Conservation (phyloP, 2,329 filamentous ascomycete genomes). For the Xylariales sp. region DNA sequence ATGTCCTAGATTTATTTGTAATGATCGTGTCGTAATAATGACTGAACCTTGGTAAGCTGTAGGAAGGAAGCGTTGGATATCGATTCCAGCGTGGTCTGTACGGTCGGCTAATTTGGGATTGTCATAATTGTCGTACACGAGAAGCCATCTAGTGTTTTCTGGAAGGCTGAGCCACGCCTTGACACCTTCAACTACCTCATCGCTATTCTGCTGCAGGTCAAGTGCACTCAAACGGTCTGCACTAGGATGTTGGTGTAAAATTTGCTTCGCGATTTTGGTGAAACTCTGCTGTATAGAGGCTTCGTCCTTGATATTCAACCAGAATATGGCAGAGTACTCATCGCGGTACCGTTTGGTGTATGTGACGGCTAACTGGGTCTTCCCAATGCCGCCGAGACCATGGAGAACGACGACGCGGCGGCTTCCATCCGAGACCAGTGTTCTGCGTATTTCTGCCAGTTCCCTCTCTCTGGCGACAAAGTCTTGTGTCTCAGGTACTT, state of each 20-base stretch:
- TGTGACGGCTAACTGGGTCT: conserved; percentile 12
- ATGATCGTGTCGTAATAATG: conserved; percentile 33
- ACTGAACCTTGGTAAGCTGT: conserved; percentile 32
- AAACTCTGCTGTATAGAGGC: conserved; percentile 12
- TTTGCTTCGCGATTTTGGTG: conserved; percentile 8
- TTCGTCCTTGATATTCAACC: conserved; percentile 12
- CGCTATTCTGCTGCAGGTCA: conserved; percentile 9
- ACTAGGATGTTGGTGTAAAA: conserved; percentile 12
- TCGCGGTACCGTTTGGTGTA: conserved; percentile 12
- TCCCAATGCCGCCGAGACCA: conserved; percentile 14
- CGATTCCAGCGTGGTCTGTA: conserved; percentile 16
- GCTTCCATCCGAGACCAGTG: conserved; percentile 17
- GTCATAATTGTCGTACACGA: conserved; percentile 38
- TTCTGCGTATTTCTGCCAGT: conserved; percentile 22
- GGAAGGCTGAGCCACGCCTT: conserved; percentile 30
- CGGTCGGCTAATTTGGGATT: conserved; percentile 23
- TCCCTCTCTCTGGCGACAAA: conserved; percentile 26
- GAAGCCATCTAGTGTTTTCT: conserved; percentile 31
- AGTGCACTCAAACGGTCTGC: conserved; percentile 4
- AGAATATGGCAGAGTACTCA: conserved; percentile 11
- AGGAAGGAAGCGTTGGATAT: conserved; percentile 27
- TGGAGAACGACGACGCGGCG: conserved; percentile 13
- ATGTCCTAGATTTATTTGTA: conserved; percentile 25
- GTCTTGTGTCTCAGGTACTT: conserved; percentile 18
- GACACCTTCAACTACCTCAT: conserved; percentile 24